A percentile compares a stretch with the other conserved stretches of the same genome.
Evolutionary conservation across 106 monocot genomes (phyloP).

Genomic region (Acanthochlamys bracteata): DNA sequence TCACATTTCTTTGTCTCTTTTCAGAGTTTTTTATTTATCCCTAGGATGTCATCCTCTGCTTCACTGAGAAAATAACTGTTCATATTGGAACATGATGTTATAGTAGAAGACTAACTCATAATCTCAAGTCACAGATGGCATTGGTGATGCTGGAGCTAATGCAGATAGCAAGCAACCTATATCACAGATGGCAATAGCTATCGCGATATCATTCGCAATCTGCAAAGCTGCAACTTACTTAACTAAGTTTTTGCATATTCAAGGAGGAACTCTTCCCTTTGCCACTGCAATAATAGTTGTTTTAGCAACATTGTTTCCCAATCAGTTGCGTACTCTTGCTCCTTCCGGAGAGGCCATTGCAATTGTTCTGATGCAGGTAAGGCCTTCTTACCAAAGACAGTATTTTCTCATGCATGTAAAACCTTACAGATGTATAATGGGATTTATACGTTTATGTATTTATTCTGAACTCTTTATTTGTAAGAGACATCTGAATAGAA

Average conservation of each 20-base stretch:
- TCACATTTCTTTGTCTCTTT: too few relatives aligned
- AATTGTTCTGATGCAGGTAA: constrained; percentile 81
- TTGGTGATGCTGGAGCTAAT: constrained; percentile 8
- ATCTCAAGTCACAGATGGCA: constrained; percentile 20
- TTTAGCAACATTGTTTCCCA: constrained; percentile 71
- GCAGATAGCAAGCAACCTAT: constrained; percentile 31
- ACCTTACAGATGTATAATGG: background rate
- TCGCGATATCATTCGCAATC: constrained; percentile 62
- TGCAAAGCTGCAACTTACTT: constrained; percentile 47
- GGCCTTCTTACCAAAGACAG: background rate
- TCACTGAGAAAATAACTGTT: too few relatives aligned
- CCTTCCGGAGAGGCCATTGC: constrained; percentile 83
- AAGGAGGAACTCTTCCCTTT: constrained; percentile 76
- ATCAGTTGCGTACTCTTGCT: constrained; percentile 44
- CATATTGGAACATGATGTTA: background rate
- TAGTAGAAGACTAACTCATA: background rate
- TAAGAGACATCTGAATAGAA: too few relatives aligned
- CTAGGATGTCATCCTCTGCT: too few relatives aligned
- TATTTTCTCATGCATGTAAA: too few relatives aligned
- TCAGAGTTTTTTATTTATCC: too few relatives aligned
- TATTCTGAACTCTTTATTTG: background rate
- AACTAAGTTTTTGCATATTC: constrained; percentile 34
- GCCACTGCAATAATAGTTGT: constrained; percentile 62
- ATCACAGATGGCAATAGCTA: constrained; percentile 38
- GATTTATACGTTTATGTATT: background rate